Base-by-base conservation (phyloP, 306 rosid species). In the Aeschynomene evenia region DNA sequence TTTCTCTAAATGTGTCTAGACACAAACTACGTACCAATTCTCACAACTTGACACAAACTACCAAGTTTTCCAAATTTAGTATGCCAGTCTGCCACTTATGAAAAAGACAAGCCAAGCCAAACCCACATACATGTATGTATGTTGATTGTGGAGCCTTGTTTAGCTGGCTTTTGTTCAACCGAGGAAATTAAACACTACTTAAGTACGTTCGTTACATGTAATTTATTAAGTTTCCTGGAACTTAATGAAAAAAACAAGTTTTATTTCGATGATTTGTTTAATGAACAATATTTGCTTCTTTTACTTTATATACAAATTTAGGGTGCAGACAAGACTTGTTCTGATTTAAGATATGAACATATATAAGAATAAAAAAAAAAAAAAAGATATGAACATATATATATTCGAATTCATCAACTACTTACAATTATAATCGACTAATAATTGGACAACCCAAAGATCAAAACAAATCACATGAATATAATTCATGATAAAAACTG, bases 1-100 rank as follows among this genome's bases (percentile, higher is more conserved):
- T 67, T 16, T 51, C n/a, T 50, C n/a, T n/a, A n/a, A n/a, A 5
- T 39, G 31, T 49, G 16, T 39, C 73, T 52, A 52, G 73, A 39
- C 54, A 43, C 55, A n/a, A n/a, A n/a, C n/a, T n/a, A n/a, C n/a
- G n/a, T 24, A 20, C 56, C 15, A 51, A 29, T 15, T 39, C 42
- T 53, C 29, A 26, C 29, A 55, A 24, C 40, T 22, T 69, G 33
- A 7, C 50, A 13, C 48, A 33, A 33, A 13, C 13, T n/a, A 26
- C 4, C n/a, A n/a, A 22, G 16, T 26, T 26, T 69, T 23, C 28
- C 65, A 23, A 16, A 15, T 26, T 42, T 40, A 24, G 31, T 40
- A 70, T 40, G 51, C 11, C 54, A 9, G 9, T 23, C 58, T 29
- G 59, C 59, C 28, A 21, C 14, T 71, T 6, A 6, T 13, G 34